Base-by-base conservation (phyloP, 805 yeast species). In the Candida sonorensis region DNA sequence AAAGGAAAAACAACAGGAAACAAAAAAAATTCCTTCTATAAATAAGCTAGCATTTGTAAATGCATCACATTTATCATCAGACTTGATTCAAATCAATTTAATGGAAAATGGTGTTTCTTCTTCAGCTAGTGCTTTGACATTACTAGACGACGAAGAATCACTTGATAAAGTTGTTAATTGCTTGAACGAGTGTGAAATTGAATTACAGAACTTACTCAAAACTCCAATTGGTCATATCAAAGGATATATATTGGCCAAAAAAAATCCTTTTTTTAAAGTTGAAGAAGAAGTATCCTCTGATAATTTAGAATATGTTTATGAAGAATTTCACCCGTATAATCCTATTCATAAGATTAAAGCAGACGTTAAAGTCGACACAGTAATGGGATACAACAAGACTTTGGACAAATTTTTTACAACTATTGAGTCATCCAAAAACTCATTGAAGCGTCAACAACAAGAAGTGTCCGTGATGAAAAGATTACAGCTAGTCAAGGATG, bases 371-470 rank as follows among this genome's bases (percentile, higher is more conserved):
- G 48, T 77, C 14, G 62, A 69, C 3, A 62, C 61, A 13, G 57
- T 75, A 10, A 56, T 61, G 7, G 87, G 92, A 0, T 90, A 86
- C 54, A 88, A 86, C 50, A 71, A 72, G 36, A 80, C 97, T 0
- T 67, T 90, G 14, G 98, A 90, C 55, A 65, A 62, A 25, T 90
- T 83, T 50, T 90, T 83, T 52, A 85, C 96, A 0, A 77, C 90
- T 0, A 64, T 88, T 11, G 95, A 90, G 50, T 77, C 94, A 4
- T 75, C 86, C 4, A 85, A 84, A 48, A 74, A 77, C 46, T 78
- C 87, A 0, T 57, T 83, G 35, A 72, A 77, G 36, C 72, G 82
- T 21, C 94, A 85, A 40, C 80, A 76, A 39, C 88, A 81, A 41
- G 83, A 84, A 46, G 66, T 67, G n/a, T 69, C 72, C 34, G 95